A percentile compares a stretch with the other conserved stretches of the same genome.
Evolutionary conservation across 192 early-diverging fungal genomes (phyloP).

Genomic region (Backusella circina): DNA sequence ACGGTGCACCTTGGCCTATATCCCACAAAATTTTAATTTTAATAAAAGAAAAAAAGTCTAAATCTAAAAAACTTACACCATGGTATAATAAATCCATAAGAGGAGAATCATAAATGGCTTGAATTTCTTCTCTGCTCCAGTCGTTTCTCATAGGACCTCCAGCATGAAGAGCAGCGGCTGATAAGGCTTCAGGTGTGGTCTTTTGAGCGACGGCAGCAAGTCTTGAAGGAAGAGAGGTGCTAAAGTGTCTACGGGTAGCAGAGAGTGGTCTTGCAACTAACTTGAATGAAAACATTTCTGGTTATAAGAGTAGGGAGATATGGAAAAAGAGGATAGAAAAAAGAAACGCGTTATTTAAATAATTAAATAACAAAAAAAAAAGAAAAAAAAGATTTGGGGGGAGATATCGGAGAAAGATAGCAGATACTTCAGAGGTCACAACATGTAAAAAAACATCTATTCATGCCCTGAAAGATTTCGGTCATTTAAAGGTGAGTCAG

Average conservation of each 20-base stretch:
- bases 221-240: conserved; percentile 37
- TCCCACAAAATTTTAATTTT: background rate
- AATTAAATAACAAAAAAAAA: background rate
- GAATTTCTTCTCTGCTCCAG: conserved; percentile 73
- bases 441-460: background rate
- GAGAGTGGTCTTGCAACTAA: conserved; percentile 31
- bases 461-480: conserved; percentile 5
- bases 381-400: background rate
- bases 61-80: conserved; percentile 48
- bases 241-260: conserved; percentile 36
- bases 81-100: conserved; percentile 75
- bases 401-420: background rate
- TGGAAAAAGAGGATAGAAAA: background rate
- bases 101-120: conserved; percentile 71
- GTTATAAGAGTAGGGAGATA: conserved; percentile 16
- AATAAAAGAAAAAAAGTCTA: background rate
- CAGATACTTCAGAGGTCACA: background rate
- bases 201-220: conserved; percentile 43
- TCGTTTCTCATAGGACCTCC: conserved; percentile 53
- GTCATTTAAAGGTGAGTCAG: background rate
- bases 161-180: conserved; percentile 47
- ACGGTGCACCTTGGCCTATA: conserved; percentile 73
- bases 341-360: conserved; percentile 8
- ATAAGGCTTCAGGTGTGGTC: conserved; percentile 18
- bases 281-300: conserved; percentile 32